phyloP scores from a whole-genome alignment of 202 grass and related monocot species.

The Brachypodium distachyon region DNA sequence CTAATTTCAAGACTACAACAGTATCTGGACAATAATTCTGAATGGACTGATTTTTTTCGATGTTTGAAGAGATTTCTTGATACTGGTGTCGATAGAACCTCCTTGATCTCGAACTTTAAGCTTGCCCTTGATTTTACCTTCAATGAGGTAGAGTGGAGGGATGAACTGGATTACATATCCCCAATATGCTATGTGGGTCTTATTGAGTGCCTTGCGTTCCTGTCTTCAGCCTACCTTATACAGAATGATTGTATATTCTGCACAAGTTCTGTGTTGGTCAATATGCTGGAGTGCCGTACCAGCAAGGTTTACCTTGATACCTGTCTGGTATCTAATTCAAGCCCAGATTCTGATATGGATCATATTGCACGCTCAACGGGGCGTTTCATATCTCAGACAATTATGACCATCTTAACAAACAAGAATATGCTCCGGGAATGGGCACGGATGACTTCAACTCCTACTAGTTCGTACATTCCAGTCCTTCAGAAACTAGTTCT shows the following conservation, averaged over 20 bases:
- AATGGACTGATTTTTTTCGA: conserved; percentile 39
- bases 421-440: conserved; percentile 10
- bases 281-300: conserved; percentile 42
- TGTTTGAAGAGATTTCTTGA: conserved; percentile 36
- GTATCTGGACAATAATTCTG: neutral
- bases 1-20: conserved; percentile 16
- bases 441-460: conserved; percentile 17
- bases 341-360: neutral
- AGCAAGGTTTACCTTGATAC: conserved; percentile 33
- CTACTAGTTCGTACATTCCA: neutral
- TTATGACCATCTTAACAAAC: conserved; percentile 3
- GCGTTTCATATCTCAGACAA: conserved; percentile 16
- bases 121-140: conserved; percentile 37
- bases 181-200: conserved; percentile 52
- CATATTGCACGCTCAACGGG: neutral
- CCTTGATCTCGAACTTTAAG: conserved; percentile 28
- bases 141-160: conserved; percentile 4
- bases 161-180: conserved; percentile 37
- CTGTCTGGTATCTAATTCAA: conserved; percentile 25
- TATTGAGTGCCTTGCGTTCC: conserved; percentile 45
- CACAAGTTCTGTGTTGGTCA: conserved; percentile 48
- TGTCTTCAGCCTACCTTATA: conserved; percentile 28
- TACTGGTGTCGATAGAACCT: conserved; percentile 18
- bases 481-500: conserved; percentile 47
- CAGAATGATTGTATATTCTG: conserved; percentile 19